Base-by-base conservation (phyloP, 2,329 filamentous ascomycete species). In the Penicillium sp. region DNA sequence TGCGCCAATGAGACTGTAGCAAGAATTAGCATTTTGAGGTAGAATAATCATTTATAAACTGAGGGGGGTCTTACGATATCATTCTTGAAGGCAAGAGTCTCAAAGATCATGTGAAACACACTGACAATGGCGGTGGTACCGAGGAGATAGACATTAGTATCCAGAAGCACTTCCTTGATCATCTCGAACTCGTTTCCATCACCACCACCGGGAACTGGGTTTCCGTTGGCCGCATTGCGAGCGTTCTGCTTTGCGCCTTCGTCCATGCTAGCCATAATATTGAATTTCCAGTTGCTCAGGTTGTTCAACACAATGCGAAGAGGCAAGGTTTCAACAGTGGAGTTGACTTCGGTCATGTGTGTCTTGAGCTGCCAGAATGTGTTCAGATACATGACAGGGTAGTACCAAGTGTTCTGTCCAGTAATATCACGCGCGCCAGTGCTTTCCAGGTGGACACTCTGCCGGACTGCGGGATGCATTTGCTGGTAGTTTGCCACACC, bases 141-240 rank as follows among this genome's bases (percentile, higher is more conserved):
- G 40, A 99, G 84, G 28, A 99, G 85, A 70, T 91, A 96, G 35
- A 90, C 88, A 74, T 97, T 97, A 26, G 91, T 96, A 76, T 97
- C 91, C 38, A 97, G 81, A 40, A 99, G 82, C 48, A 97, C 89
- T 68, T 95, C 89, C 79, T 99, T 99, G 79, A 99, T 86, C 83
- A 97, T 91, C 71, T 99, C 94, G 66, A 97, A 90, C 74, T 99
- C 94, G 57, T 83, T 90, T 43, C 94, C 94, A 69, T 97, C 94
- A 57, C 92, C 89, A 55, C 88, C 89, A 35, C 88, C 88, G 0
- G 90, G 84, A 5, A 88, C 79, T 2, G 85, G 78, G 35, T 85
- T 81, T 47, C 90, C 91, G 57, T 82, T 84, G 1, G 91, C 91
- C 51, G 89, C 89, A 69, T 91, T 87, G 47, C 85, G 84, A 43